phyloP scores from a whole-genome alignment of 768 basidiomycete genomes.

The Antrodiella citrinella region DNA sequence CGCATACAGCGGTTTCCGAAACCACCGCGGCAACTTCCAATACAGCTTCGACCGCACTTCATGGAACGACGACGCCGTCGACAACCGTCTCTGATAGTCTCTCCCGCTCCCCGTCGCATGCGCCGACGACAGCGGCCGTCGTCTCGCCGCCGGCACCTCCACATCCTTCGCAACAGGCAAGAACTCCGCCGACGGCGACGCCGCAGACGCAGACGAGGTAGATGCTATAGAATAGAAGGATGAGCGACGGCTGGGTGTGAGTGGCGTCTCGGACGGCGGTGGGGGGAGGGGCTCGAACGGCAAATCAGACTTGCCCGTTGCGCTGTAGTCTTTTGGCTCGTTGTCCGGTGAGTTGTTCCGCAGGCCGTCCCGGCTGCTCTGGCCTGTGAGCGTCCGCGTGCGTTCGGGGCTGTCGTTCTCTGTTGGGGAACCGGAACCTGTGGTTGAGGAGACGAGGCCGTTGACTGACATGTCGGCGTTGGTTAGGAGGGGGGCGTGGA shows the following conservation, averaged over 20 bases:
- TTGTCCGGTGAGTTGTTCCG: neutral
- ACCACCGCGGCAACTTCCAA: slow-evolving; percentile 41
- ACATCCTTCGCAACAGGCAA: neutral
- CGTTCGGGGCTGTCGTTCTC: neutral
- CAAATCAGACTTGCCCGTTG: neutral
- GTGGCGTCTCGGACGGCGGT: slow-evolving; percentile 17
- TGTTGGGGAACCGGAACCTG: neutral
- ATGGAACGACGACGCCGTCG: slow-evolving; percentile 32
- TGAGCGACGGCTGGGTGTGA: slow-evolving; percentile 1
- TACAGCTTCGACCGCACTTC: slow-evolving; percentile 34
- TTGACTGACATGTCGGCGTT: neutral
- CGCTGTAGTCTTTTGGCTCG: neutral
- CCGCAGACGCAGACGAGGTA: neutral
- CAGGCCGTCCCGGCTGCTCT: neutral
- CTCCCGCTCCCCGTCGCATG: neutral
- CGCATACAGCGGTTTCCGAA: slow-evolving; percentile 51
- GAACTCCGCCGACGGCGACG: neutral
- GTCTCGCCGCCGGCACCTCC: neutral
- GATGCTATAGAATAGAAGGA: neutral
- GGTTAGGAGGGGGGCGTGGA: neutral
- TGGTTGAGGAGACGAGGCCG: neutral
- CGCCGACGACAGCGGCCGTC: neutral
- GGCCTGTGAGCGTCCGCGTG: neutral
- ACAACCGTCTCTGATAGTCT: slow-evolving; percentile 5
- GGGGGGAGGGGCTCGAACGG: slow-evolving; percentile 20